Base-by-base conservation (phyloP, 805 yeast species). In the Candida nitratophila region DNA sequence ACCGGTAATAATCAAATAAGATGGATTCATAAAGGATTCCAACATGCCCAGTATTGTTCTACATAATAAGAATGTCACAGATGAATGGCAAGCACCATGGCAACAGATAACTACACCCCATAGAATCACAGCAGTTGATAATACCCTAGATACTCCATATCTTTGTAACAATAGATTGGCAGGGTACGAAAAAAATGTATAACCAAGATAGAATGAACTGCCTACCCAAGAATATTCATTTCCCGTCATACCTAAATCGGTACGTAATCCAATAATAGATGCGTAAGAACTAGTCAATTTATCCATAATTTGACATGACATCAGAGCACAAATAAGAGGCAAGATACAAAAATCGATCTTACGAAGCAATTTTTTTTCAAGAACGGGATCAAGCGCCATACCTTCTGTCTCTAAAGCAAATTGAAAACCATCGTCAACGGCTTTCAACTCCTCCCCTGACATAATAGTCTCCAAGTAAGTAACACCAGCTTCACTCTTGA, bases 281-380 rank as follows among this genome's bases (percentile, higher is more conserved):
- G 85, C 83, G 44, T 69, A 72, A 19, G 77, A 65, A 41, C 66
- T 70, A 3, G 83, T 63, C 17, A 65, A 60, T 55, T 81, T 81
- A 60, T 81, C 87, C 80, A 81, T 75, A 50, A 68, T 75, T 58
- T 79, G 84, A n/a, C n/a, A n/a, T n/a, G n/a, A n/a, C n/a, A n/a
- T n/a, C n/a, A n/a, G n/a, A n/a, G n/a, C n/a, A n/a, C n/a, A n/a
- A n/a, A n/a, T n/a, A n/a, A n/a, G n/a, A n/a, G n/a, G n/a, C n/a
- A n/a, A n/a, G n/a, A n/a, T n/a, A n/a, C n/a, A n/a, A n/a, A n/a
- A n/a, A n/a, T n/a, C n/a, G n/a, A n/a, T n/a, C n/a, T n/a, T n/a
- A n/a, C n/a, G n/a, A n/a, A n/a, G n/a, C n/a, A n/a, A n/a, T n/a
- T n/a, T n/a, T n/a, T n/a, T n/a, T n/a, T n/a, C n/a, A n/a, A n/a